Percentiles rank a stretch among this genome's conserved stretches.
Conservation (phyloP, 73 alveolate species). For the Tetrahymena thermophila region DNA sequence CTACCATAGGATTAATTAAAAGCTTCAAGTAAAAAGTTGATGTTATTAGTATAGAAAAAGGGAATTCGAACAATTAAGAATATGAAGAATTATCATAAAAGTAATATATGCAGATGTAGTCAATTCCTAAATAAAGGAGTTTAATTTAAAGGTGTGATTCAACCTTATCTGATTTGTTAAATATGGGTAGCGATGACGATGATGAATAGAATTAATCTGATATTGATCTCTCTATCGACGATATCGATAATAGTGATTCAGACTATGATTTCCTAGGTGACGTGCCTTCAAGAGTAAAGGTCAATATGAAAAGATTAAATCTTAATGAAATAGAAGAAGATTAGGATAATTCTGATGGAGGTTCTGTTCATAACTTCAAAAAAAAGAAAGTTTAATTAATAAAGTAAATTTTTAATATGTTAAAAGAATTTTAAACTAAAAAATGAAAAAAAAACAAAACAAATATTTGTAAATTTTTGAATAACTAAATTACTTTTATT, state of each 20-base stretch:
- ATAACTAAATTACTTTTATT: too few relatives aligned
- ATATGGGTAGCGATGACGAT: neutral
- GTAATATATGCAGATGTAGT: neutral
- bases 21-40: neutral
- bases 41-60: neutral
- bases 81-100: neutral
- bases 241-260: neutral
- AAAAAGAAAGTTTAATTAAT: neutral
- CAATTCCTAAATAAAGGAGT: neutral
- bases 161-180: neutral
- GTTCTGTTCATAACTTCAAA: neutral
- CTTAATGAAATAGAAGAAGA: neutral
- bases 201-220: neutral
- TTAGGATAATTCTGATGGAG: constrained; percentile 1
- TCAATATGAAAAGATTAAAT: neutral
- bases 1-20: neutral
- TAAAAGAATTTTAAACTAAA: neutral
- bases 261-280: neutral
- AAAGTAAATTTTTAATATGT: neutral
- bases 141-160: neutral
- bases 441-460: too few relatives aligned
- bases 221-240: neutral
- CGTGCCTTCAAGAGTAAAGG: neutral
- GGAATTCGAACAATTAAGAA: neutral
- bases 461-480: neutral